Evolutionary conservation across 2,329 filamentous ascomycete genomes (phyloP).

Genomic region (Cercospora sojina): DNA sequence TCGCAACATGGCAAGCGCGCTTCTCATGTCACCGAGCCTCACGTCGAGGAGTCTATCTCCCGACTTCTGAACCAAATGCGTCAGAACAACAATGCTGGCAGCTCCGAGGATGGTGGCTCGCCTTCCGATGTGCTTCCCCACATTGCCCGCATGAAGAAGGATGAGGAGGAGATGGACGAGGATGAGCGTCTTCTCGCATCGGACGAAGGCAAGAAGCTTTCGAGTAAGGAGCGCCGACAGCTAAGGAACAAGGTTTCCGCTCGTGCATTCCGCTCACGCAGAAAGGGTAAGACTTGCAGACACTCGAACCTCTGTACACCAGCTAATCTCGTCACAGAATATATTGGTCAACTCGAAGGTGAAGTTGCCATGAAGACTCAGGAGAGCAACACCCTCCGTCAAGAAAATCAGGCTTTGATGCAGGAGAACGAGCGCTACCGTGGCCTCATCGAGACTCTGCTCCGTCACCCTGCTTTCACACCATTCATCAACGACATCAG

Average conservation of each 20-base stretch:
- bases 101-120: slow-evolving; percentile 49
- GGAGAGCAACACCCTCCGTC: slow-evolving; percentile 76
- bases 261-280: slow-evolving; percentile 92
- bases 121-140: slow-evolving; percentile 57
- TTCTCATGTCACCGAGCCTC: slow-evolving; percentile 47
- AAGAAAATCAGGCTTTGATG: slow-evolving; percentile 67
- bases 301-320: background rate
- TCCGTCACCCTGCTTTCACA: slow-evolving; percentile 50
- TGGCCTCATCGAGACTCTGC: slow-evolving; percentile 75
- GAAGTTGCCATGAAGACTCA: slow-evolving; percentile 63
- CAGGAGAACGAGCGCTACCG: slow-evolving; percentile 56
- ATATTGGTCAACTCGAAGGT: slow-evolving; percentile 89
- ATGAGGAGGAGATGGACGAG: slow-evolving; percentile 98
- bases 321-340: slow-evolving; percentile 70
- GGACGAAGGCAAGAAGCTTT: slow-evolving; percentile 98
- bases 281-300: slow-evolving; percentile 71
- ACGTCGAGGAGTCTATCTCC: slow-evolving; percentile 83
- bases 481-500: slow-evolving; percentile 48
- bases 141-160: slow-evolving; percentile 76
- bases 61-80: slow-evolving; percentile 91
- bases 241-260: slow-evolving; percentile 99
- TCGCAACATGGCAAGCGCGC: slow-evolving; percentile 44
- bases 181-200: slow-evolving; percentile 92
- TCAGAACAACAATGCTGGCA: slow-evolving; percentile 60
- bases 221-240: slow-evolving; percentile 93